Base-by-base conservation (phyloP, 768 basidiomycete species). In the Mycena filopes region DNA sequence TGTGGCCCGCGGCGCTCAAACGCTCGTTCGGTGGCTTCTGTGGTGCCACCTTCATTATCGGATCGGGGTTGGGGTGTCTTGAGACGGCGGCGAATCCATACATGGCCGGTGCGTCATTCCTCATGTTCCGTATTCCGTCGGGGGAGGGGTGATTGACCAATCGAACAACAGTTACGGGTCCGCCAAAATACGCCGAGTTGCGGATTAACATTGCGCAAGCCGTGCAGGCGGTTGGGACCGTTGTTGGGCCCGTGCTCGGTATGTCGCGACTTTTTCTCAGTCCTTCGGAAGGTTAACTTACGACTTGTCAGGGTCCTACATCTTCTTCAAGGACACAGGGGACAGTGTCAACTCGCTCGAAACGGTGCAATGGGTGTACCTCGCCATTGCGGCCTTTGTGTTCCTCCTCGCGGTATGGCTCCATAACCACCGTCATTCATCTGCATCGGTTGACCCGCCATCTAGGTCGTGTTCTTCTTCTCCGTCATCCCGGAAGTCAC, bases 21-120 rank as follows among this genome's bases (percentile, higher is more conserved):
- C 68, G 71, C 41, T 76, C 75, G 9, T 78, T 78, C 55, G 77
- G 77, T 16, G 77, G 77, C 13, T 78, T 78, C 59, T 78, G 77
- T 31, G 77, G 76, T 18, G 77, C 77, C 6, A 78, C 77, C 2
- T 78, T 78, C 60, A 71, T 78, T 36, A 78, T 78, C 41, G 77
- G 76, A 4, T 77, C 76, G 57, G 77, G 77, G 0, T 67, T 78
- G 9, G 77, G 77, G 2, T 72, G 73, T 23, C 65, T 78, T 12
- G 77, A 78, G 55, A 76, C 76, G 2, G 77, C 75, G 26, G 76
- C 76, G 29, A 78, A 78, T 54, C 77, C 77, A 1, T 78, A 77
- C 58, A 78, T 78, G 77, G 77, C 77, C 21, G 75, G 76, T 77
- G 36, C 33, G 56, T 45, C 20, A 26, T 3, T 20, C 40, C 15